These are phyloP conservation scores for Pythium insidiosum DNA, from an alignment of 352 stramenopile genomes.

Conservation along the genomic window DNA sequence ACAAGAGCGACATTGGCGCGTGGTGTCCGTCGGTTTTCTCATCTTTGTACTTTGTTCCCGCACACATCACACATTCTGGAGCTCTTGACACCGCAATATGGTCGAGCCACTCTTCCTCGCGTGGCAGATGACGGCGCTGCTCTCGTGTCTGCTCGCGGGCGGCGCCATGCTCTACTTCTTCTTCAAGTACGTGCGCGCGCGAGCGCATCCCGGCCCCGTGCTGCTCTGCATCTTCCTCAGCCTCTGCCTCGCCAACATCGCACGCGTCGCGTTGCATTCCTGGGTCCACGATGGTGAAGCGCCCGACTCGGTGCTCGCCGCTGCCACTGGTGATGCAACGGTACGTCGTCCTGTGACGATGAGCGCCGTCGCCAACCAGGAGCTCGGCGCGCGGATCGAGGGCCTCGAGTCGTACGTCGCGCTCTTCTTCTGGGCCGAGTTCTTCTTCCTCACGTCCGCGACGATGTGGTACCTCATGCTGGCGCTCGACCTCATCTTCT, in stretches of 20 bases:
- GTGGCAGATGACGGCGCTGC: constrained; percentile 69
- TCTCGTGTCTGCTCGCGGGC: constrained; percentile 38
- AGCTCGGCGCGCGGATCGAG: constrained; percentile 22
- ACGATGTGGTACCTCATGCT: constrained; percentile 86
- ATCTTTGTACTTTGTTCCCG: too few relatives aligned
- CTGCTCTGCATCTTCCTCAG: constrained; percentile 76
- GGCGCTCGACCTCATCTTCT: constrained; percentile 80
- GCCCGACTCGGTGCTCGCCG: too few relatives aligned
- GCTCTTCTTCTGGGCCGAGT: constrained; percentile 80
- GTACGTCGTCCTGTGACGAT: constrained; percentile 46
- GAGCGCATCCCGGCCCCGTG: constrained; percentile 60
- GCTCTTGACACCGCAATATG: too few relatives aligned
- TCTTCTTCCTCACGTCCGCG: constrained; percentile 73
- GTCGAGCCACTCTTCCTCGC: constrained; percentile 59
- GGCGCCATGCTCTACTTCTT: constrained; percentile 68
- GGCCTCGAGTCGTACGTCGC: constrained; percentile 36
- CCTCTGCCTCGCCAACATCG: constrained; percentile 54
- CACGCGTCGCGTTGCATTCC: constrained; percentile 52
- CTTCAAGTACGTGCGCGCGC: constrained; percentile 44
- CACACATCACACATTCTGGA: too few relatives aligned
- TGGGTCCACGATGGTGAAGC: constrained; percentile 23
- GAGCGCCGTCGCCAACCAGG: constrained; percentile 49
- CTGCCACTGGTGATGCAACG: too few relatives aligned
- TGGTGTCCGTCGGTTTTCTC: too few relatives aligned
- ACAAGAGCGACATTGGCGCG: too few relatives aligned